A percentile compares a stretch with the other conserved stretches of the same genome.
phyloP scores from a whole-genome alignment of 441 rosid genomes.

The Macaranga tanarius region DNA sequence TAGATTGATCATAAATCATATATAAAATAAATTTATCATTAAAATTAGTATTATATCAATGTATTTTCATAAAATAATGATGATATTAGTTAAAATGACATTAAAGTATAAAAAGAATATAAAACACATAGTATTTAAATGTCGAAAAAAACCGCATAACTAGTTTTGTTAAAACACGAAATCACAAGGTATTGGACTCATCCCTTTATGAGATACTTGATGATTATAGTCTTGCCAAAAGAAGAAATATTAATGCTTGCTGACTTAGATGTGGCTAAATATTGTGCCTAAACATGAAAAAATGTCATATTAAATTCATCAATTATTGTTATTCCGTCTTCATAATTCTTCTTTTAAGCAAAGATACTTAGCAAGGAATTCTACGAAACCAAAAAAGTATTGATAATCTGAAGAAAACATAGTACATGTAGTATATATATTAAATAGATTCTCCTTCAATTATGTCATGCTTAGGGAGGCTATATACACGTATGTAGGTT shows the following conservation, averaged over 20 bases:
- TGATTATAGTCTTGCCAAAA: slow-evolving; percentile 12
- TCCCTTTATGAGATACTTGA: no score
- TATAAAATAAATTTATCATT: no score
- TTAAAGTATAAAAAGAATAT: no score
- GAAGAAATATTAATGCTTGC: slow-evolving; percentile 22
- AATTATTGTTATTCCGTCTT: background rate
- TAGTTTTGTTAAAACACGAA: no score
- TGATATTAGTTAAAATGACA: no score
- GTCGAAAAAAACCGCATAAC: no score
- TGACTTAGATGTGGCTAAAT: slow-evolving; percentile 12
- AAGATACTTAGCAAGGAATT: background rate
- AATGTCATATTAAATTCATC: background rate
- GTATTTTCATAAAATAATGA: no score
- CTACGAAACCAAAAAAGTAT: background rate
- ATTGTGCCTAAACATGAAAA: background rate
- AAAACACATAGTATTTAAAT: no score
- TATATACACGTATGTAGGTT: background rate
- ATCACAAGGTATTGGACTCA: no score
- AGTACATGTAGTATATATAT: background rate
- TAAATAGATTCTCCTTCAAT: background rate
- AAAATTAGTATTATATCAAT: no score
- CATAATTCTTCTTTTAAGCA: background rate
- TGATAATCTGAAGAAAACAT: background rate
- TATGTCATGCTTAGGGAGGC: background rate
- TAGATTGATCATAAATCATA: no score